phyloP scores from a whole-genome alignment of 208 protist species.

The Trichomonas gallinae region DNA sequence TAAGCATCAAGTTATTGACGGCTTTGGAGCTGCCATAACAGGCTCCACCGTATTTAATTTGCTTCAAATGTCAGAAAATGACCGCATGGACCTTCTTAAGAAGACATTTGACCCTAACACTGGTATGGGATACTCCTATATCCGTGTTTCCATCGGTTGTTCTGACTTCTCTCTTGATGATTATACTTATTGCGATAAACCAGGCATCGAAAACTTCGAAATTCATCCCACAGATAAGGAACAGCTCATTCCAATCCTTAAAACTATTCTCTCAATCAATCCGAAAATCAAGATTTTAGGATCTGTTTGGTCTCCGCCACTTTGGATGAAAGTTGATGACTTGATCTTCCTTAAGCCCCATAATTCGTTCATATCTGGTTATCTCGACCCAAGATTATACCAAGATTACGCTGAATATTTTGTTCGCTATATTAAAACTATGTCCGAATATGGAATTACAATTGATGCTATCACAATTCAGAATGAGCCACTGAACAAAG shows the following conservation, averaged over 20 bases:
- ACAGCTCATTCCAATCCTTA: background rate
- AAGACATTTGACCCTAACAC: background rate
- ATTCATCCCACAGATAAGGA: background rate
- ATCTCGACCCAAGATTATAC: background rate
- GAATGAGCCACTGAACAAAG: background rate
- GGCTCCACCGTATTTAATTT: background rate
- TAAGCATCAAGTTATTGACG: background rate
- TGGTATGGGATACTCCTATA: background rate
- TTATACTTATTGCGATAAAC: constrained; percentile 5
- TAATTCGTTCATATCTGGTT: background rate
- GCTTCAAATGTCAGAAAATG: background rate
- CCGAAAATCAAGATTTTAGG: background rate
- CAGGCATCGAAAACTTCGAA: background rate
- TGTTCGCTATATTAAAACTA: background rate
- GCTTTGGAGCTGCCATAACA: background rate
- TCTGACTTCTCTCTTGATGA: background rate
- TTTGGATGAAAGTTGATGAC: background rate
- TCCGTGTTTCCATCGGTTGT: background rate
- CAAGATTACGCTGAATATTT: constrained; percentile 6
- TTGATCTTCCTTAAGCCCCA: background rate
- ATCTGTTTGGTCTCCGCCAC: background rate
- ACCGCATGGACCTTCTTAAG: background rate
- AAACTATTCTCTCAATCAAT: background rate
- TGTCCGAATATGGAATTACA: background rate
- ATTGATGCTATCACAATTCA: background rate